Evolutionary conservation across 1,139 yeast genomes (phyloP).

Genomic region (Blastobotrys aristatus): DNA sequence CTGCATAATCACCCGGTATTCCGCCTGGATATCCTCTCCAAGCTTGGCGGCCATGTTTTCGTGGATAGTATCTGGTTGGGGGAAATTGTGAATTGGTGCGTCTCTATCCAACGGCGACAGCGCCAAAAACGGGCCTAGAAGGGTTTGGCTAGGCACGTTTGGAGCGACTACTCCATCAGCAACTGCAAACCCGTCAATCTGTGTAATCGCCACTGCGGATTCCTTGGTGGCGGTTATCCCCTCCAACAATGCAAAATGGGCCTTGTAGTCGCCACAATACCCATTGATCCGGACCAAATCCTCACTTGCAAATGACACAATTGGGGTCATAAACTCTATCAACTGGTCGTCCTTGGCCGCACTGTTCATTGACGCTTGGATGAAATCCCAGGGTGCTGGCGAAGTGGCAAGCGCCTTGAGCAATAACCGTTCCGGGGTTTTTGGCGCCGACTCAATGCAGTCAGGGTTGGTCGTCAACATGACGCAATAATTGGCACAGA

Average conservation of each 20-base stretch:
- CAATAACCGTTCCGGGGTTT: slow-evolving; percentile 21
- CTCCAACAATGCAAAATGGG: slow-evolving; percentile 54
- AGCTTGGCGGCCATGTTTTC: slow-evolving; percentile 23
- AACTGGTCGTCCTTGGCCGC: slow-evolving; percentile 64
- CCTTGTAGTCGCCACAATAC: slow-evolving; percentile 40
- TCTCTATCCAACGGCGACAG: slow-evolving; percentile 60
- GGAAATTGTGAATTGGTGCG: slow-evolving; percentile 21
- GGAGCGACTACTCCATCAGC: slow-evolving; percentile 36
- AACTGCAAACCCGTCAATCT: slow-evolving; percentile 46
- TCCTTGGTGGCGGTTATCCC: slow-evolving; percentile 55
- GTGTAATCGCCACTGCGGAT: slow-evolving; percentile 57
- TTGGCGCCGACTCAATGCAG: slow-evolving; percentile 14
- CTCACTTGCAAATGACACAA: slow-evolving; percentile 29
- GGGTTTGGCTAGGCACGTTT: slow-evolving; percentile 54
- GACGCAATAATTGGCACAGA: slow-evolving; percentile 16
- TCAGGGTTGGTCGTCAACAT: slow-evolving; percentile 17
- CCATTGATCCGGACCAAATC: slow-evolving; percentile 20
- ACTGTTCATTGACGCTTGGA: slow-evolving; percentile 52
- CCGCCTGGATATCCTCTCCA: slow-evolving; percentile 28
- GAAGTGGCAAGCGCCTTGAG: slow-evolving; percentile 16
- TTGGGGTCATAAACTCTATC: slow-evolving; percentile 52
- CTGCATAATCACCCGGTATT: slow-evolving; percentile 29
- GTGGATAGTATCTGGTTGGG: slow-evolving; percentile 26
- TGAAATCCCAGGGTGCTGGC: slow-evolving; percentile 42
- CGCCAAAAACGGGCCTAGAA: slow-evolving; percentile 72